These are phyloP conservation scores for Lentinus brumalis DNA, from an alignment of 768 basidiomycete species.

Conservation along the genomic window DNA sequence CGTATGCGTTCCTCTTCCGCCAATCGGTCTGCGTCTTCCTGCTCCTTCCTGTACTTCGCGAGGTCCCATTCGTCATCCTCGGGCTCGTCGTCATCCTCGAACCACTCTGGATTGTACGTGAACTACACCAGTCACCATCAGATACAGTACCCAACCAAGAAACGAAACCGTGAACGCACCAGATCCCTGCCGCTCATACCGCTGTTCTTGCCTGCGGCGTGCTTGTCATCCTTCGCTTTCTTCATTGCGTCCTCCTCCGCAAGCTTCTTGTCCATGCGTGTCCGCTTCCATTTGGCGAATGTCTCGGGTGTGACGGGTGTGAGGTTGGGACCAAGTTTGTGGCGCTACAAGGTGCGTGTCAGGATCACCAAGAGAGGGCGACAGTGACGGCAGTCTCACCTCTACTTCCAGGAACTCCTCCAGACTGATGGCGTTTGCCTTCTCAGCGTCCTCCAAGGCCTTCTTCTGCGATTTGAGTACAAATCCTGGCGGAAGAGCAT, in stretches of 20 bases:
- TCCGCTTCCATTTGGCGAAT: conserved; percentile 95
- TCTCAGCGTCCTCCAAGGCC: conserved; percentile 87
- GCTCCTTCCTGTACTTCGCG: conserved; percentile 57
- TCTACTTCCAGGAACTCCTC: conserved; percentile 99
- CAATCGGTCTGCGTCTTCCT: conserved; percentile 60
- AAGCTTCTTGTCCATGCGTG: conserved; percentile 90
- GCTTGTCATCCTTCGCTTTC: conserved; percentile 81
- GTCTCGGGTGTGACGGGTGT: conserved; percentile 93
- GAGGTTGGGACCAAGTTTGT: conserved; percentile 87
- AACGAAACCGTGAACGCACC: conserved; percentile 44
- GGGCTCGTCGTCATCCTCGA: conserved; percentile 70
- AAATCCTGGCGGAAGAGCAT: conserved; percentile 95
- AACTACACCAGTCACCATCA: conserved; percentile 52
- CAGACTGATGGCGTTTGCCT: conserved; percentile 84
- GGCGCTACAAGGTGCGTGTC: conserved; percentile 59
- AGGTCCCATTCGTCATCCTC: conserved; percentile 53
- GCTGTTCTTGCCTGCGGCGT: conserved; percentile 82
- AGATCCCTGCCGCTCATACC: conserved; percentile 97
- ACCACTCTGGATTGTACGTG: conserved; percentile 96
- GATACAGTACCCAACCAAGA: background rate
- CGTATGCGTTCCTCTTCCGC: conserved; percentile 57
- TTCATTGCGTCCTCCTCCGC: conserved; percentile 82
- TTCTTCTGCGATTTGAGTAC: conserved; percentile 94
- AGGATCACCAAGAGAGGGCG: background rate
- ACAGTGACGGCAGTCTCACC: conserved; percentile 47